Percentiles rank a stretch among this genome's conserved stretches.
Evolutionary conservation across 768 basidiomycete species (phyloP).

Genomic region (Tricholoma sp.): DNA sequence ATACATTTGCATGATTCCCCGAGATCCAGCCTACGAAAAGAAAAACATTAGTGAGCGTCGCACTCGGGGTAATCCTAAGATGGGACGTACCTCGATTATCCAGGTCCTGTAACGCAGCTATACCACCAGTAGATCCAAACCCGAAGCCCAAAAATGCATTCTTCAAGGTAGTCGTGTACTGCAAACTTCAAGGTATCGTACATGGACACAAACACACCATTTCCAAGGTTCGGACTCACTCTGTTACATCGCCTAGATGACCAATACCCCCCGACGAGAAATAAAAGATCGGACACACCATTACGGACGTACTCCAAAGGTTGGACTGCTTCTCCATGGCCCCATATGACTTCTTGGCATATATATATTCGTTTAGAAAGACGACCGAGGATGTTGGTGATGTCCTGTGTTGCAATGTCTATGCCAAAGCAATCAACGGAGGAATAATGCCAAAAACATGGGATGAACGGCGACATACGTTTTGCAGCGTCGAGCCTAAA

Average conservation of each 20-base stretch:
- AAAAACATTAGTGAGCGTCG: background rate
- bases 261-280: background rate
- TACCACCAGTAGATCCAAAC: conserved; percentile 23
- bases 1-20: conserved; percentile 51
- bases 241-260: conserved; percentile 53
- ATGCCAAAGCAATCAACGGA: background rate
- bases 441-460: background rate
- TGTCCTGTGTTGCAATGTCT: conserved; percentile 53
- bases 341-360: conserved; percentile 60
- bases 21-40: conserved; percentile 52
- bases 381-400: conserved; percentile 46
- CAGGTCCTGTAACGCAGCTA: conserved; percentile 47
- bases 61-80: background rate
- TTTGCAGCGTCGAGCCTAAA: conserved; percentile 64
- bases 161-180: conserved; percentile 50
- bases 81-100: conserved; percentile 38
- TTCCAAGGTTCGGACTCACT: conserved; percentile 27
- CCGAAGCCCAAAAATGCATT: conserved; percentile 41
- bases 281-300: conserved; percentile 24
- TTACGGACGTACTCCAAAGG: conserved; percentile 53
- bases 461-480: conserved; percentile 30
- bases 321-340: conserved; percentile 44
- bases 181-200: conserved; percentile 33
- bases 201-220: too few relatives aligned
- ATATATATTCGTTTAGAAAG: conserved; percentile 45